Percentiles rank a stretch among this genome's conserved stretches.
Conservation (phyloP, 2,329 filamentous ascomycete genomes). For the Ustulina deusta region DNA sequence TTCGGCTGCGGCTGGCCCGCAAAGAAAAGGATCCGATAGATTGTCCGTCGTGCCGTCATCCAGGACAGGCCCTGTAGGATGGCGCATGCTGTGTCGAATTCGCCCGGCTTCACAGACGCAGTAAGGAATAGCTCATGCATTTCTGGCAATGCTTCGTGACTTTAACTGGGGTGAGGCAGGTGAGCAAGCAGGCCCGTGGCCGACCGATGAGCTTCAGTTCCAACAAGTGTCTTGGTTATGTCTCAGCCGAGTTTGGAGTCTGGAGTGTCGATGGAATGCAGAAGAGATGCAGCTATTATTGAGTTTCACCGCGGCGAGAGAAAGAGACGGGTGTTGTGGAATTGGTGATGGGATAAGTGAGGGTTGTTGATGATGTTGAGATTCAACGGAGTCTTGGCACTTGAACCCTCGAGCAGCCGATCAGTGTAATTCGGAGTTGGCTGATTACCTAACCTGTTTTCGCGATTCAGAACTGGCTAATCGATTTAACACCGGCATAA, state of each 20-base stretch:
- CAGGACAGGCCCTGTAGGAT: conserved; percentile 69
- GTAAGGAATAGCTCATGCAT: conserved; percentile 73
- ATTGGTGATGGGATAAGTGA: not conserved
- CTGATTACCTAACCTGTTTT: not conserved
- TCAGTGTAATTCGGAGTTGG: not conserved
- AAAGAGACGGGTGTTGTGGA: not conserved
- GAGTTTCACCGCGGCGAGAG: too few relatives aligned
- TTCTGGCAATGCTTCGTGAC: not conserved
- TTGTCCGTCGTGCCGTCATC: conserved; percentile 63
- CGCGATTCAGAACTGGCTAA: too few relatives aligned
- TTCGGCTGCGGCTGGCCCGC: conserved; percentile 60
- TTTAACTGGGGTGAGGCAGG: not conserved
- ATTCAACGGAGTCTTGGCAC: not conserved
- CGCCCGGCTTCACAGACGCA: conserved; percentile 62
- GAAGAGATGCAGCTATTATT: not conserved
- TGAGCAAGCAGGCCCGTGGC: not conserved
- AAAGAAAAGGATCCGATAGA: conserved; percentile 67
- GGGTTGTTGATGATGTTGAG: conserved; percentile 1
- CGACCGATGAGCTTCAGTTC: not conserved
- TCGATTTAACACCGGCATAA: too few relatives aligned
- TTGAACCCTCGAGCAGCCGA: not conserved
- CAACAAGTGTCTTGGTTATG: not conserved
- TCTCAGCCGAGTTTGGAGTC: too few relatives aligned
- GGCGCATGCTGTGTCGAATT: conserved; percentile 62
- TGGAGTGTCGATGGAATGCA: not conserved